Evolutionary conservation across 2,329 filamentous ascomycete genomes (phyloP).

Genomic region (Huntiella savannae): DNA sequence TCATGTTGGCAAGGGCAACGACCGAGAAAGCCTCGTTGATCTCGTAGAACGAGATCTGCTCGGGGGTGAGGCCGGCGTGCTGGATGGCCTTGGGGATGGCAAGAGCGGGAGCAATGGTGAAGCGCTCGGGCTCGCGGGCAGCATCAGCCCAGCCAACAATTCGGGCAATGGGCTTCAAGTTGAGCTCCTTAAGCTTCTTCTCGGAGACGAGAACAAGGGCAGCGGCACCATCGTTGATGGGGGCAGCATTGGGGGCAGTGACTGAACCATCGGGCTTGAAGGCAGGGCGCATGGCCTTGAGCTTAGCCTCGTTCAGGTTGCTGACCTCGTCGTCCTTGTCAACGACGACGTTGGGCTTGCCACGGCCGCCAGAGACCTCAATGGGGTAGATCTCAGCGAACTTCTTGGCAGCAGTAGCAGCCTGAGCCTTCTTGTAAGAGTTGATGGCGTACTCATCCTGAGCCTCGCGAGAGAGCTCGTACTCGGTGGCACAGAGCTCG

Average conservation of each 20-base stretch:
- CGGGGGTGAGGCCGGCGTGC: slow-evolving; percentile 66
- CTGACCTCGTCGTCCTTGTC: slow-evolving; percentile 88
- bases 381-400: slow-evolving; percentile 86
- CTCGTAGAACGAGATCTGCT: slow-evolving; percentile 80
- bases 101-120: slow-evolving; percentile 82
- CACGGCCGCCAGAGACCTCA: slow-evolving; percentile 70
- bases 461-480: slow-evolving; percentile 61
- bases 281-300: slow-evolving; percentile 66
- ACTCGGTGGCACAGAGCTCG: slow-evolving; percentile 78
- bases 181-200: slow-evolving; percentile 79
- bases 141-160: slow-evolving; percentile 96
- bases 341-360: slow-evolving; percentile 67
- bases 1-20: slow-evolving; percentile 89
- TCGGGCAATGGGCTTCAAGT: slow-evolving; percentile 81
- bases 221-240: slow-evolving; percentile 84
- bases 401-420: slow-evolving; percentile 59
- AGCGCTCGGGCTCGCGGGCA: slow-evolving; percentile 76
- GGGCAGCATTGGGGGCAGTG: slow-evolving; percentile 90
- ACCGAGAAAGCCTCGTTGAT: slow-evolving; percentile 99
- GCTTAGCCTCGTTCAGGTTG: slow-evolving; percentile 74
- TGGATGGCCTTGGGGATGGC: slow-evolving; percentile 95
- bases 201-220: slow-evolving; percentile 88
- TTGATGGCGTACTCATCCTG: slow-evolving; percentile 94
- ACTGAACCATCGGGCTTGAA: slow-evolving; percentile 75
- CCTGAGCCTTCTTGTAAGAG: slow-evolving; percentile 84